Conservation (phyloP, 2,329 filamentous ascomycete species). For the Zelopaecilomyces penicillatus region DNA sequence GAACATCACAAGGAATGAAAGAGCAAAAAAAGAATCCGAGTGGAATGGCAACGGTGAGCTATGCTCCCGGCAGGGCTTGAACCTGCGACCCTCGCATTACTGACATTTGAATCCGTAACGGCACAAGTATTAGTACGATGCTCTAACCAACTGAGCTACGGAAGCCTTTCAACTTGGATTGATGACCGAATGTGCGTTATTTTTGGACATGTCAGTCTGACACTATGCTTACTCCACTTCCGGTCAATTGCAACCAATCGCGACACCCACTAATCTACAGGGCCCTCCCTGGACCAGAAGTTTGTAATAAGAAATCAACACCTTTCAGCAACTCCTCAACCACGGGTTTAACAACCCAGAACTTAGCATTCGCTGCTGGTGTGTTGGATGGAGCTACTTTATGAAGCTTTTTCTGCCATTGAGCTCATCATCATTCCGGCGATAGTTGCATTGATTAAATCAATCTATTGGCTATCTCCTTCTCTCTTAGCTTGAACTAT, state of each 20-base stretch:
- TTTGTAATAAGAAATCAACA: not conserved
- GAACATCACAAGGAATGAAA: too few relatives aligned
- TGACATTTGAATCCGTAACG: constrained; percentile 8
- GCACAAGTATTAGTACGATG: constrained; percentile 13
- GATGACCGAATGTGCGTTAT: not conserved
- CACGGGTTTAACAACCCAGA: not conserved
- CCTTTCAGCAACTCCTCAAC: not conserved
- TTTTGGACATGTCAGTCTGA: not conserved
- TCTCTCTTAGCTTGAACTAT: too few relatives aligned
- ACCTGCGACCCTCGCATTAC: constrained; percentile 24
- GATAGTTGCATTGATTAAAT: too few relatives aligned
- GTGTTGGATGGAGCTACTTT: not conserved
- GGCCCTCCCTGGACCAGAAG: not conserved
- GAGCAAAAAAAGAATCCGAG: constrained; percentile 9
- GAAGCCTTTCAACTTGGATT: constrained; percentile 15
- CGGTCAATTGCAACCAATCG: not conserved
- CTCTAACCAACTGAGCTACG: not conserved
- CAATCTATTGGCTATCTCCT: too few relatives aligned
- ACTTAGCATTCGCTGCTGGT: not conserved
- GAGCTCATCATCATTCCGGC: too few relatives aligned
- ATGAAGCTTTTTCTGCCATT: too few relatives aligned
- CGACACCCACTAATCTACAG: not conserved
- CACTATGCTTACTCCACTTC: not conserved
- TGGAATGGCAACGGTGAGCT: constrained; percentile 13
- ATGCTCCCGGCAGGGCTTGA: constrained; percentile 23